Base-by-base conservation (phyloP, 2,329 filamentous ascomycete genomes). In the Ascochyta koolunga region DNA sequence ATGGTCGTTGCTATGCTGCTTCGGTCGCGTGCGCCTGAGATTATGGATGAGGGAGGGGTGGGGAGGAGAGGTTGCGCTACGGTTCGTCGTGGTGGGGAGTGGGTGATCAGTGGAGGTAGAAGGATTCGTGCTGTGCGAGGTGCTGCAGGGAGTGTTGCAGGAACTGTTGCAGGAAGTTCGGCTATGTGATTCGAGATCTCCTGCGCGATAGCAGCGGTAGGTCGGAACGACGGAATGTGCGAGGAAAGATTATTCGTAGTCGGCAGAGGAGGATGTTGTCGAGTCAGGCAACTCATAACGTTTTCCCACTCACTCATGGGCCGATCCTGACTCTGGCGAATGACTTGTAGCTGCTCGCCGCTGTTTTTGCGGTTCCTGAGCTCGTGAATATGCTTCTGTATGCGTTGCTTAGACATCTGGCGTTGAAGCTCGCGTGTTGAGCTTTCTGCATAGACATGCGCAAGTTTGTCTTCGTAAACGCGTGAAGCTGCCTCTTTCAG, bases 401-500 rank as follows among this genome's bases (percentile, higher is more conserved):
- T 75, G 9, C 78, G 74, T 41, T 76, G 71, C 39, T 78, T 78
- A 38, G 70, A 74, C n/a, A 75, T 61, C 38, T 77, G 72, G 39
- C 72, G 70, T 38, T 71, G 64, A 7, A 76, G 67, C 35, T 76
- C 71, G 42, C 74, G 72, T 16, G 62, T 64, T 9, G 69, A 70
- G 50, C 62, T 71, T 29, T 56, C 65, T 13, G 71, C 67, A 44
- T 74, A 75, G 24, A 64, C 61, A 33, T 75, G 61, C 16, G 71
- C 72, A 38, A 79, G 75, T 58, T 76, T 77, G 56, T 82, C 80
- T 65, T 85, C 82, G 68, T 87, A 88, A 18, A 85, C 78, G 19
- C 83, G 81, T 1, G 82, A 79, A 27, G 86, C 79, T 1, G 85
- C 83, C 65, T 86, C 83, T 53, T 83, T 83, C 51, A 88, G 76